Base-by-base conservation (phyloP, 2,329 filamentous ascomycete genomes). In the Rugonectria rugulosa region DNA sequence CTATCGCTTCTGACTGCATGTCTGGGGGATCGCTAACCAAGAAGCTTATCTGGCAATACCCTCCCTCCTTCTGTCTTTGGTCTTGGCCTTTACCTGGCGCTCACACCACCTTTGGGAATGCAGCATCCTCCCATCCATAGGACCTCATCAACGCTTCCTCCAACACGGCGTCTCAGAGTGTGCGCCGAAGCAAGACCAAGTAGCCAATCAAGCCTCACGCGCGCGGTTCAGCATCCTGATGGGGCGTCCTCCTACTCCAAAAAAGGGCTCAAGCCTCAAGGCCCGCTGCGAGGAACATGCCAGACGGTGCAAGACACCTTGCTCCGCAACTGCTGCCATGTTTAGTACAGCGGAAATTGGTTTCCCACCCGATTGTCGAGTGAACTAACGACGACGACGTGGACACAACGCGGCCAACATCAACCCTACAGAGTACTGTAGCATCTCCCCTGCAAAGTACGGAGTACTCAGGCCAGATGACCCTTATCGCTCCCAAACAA, bases 341-440 rank as follows among this genome's bases (percentile, higher is more conserved):
- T 19, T 42, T 24, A 38, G 32, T 44, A 38, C 50, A 41, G 46
- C 38, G 53, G 53, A 56, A 46, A 56, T 56, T 50, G 41, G 36
- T 31, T 29, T 56, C 47, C 29, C 38, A 43, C 38, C 37, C 14
- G 38, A 21, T 43, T 31, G 19, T 19, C 21, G 38, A 6, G 26
- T 19, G 37, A 27, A 37, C 19, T 27, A 40, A n/a, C 8, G 15
- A 49, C 17, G 31, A 37, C 43, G 31, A 37, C 36, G 14, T 12
- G 19, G 23, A 49, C 46, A n/a, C n/a, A n/a, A n/a, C n/a, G n/a
- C n/a, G n/a, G n/a, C n/a, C n/a, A n/a, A n/a, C n/a, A n/a, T n/a
- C n/a, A n/a, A n/a, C n/a, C n/a, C n/a, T n/a, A n/a, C n/a, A n/a
- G n/a, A n/a, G n/a, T n/a, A n/a, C n/a, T n/a, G n/a, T n/a, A n/a